Evolutionary conservation across 2,329 filamentous ascomycete genomes (phyloP), one percentile per base, ranked within the genome.

Genomic region (Pyrenophora tritici-repentis): DNA sequence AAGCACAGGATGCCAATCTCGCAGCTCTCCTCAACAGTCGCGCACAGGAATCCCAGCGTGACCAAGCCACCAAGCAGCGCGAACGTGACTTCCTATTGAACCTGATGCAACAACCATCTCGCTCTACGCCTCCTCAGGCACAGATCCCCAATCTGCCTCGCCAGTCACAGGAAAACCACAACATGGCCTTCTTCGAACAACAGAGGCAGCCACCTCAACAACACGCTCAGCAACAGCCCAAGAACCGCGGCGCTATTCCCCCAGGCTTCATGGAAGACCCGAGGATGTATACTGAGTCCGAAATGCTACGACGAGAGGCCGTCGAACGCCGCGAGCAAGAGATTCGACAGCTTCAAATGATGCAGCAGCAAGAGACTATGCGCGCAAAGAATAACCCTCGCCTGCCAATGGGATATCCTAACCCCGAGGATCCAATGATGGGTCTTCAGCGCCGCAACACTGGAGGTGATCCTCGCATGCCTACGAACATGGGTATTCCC

Each of bases 41-140:
- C 66, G 77, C 55, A 4, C 60, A 64, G 34, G 69, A 74, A 39
- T 54, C 68, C 8, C 66, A 70, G 13, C 75, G 63, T 70, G 58
- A 73, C 29, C 73, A 62, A 70, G 56, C 66, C 56, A 55, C 65
- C 77, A 67, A 86, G 82, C 68, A 84, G 80, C 62, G 89, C 24
- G 69, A 93, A 62, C 84, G 88, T n/a, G 89, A 95, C 58, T 92
- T 94, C 69, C 77, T 96, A 41, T 89, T 96, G 74, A 89, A 86
- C 55, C 80, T 96, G 24, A 94, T 96, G 89, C 84, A 87, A 61
- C 80, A 83, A 64, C 76, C 79, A 9, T 58, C 62, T 4, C 65
- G 68, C 16, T 61, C 50, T 22, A 73, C 70, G 2, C 68, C 70
- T 6, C 70, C 69, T 35, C 70, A 71, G 37, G 53, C 67, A 56